phyloP scores from a whole-genome alignment of 306 rosid species.

The Cicer chorassanicum region DNA sequence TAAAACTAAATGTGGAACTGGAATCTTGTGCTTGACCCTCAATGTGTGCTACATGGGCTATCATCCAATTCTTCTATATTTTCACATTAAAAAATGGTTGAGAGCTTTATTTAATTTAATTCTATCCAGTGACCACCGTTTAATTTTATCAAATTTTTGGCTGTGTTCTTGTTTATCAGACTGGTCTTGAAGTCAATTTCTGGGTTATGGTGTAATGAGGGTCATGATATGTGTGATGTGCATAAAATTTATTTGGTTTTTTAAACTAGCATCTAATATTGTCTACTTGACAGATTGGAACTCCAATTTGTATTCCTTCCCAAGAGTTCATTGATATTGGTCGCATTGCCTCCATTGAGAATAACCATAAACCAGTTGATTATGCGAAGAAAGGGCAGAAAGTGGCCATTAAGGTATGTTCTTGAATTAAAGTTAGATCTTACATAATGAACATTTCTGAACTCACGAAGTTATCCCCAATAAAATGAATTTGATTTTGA shows the following conservation, averaged over 20 bases:
- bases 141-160: neutral
- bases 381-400: slow-evolving; percentile 84
- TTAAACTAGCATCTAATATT: slow-evolving; percentile 36
- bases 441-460: neutral
- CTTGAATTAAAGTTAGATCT: slow-evolving; percentile 21
- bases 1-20: neutral
- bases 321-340: slow-evolving; percentile 88
- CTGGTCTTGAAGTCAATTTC: neutral
- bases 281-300: slow-evolving; percentile 75
- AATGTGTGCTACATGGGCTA: neutral
- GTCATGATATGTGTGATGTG: neutral
- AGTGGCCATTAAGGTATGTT: slow-evolving; percentile 88
- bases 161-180: neutral
- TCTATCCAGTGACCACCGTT: slow-evolving; percentile 3
- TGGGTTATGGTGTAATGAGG: slow-evolving; percentile 27
- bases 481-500: slow-evolving; percentile 12
- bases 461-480: neutral
- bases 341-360: slow-evolving; percentile 83
- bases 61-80: slow-evolving; percentile 10
- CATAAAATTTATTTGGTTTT: slow-evolving; percentile 8
- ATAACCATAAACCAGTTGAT: slow-evolving; percentile 90
- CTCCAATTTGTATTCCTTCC: slow-evolving; percentile 90
- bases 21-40: neutral
- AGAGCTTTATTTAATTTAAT: neutral
- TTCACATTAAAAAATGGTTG: neutral